Evolutionary conservation across 352 stramenopile species (phyloP), one percentile per base, ranked within the genome.

Genomic region (Globisporangium carolinianum): DNA sequence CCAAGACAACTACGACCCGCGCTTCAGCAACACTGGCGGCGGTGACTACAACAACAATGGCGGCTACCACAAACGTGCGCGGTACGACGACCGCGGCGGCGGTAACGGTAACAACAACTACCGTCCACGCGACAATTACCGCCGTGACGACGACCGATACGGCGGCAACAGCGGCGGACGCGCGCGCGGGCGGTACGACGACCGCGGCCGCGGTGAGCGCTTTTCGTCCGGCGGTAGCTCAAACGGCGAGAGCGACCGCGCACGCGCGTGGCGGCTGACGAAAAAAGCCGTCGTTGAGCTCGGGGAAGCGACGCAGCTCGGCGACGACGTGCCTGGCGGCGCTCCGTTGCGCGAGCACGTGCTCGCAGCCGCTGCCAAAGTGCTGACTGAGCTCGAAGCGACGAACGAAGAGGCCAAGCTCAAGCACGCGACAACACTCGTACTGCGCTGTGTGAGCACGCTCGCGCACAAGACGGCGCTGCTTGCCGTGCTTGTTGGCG

Each of bases 211-310:
- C 38, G 58, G 47, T 24, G 58, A 59, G 15, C 58, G 58, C 43
- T 64, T 54, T 45, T 64, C 58, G 32, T 65, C 49, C 9, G 54
- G 57, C 24, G 66, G 61, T 18, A 50, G 57, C 7, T 48, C 59
- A 4, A 52, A 58, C 5, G 66, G 63, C 39, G 82, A 92, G 62
- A 90, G 76, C 62, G 79, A 92, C 50, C 66, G 75, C 45, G 79
- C 77, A 43, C 77, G 82, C 11, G 65, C 75, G 32, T 92, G 82
- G 82, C 79, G 82, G 6, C 58, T 92, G 49, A 69, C 76, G 37
- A 89, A 90, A 61, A 90, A 94, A 62, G 73, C 68, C 24, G 62
- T 91, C 47, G 67, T 94, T 42, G 79, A 91, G 60, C 68, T 91
- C 3, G 74, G 78, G 8, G 80, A 89, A 58, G 62, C 69, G 32